phyloP scores from a whole-genome alignment of 2,329 filamentous ascomycete species.

The Blumeria graminis region DNA sequence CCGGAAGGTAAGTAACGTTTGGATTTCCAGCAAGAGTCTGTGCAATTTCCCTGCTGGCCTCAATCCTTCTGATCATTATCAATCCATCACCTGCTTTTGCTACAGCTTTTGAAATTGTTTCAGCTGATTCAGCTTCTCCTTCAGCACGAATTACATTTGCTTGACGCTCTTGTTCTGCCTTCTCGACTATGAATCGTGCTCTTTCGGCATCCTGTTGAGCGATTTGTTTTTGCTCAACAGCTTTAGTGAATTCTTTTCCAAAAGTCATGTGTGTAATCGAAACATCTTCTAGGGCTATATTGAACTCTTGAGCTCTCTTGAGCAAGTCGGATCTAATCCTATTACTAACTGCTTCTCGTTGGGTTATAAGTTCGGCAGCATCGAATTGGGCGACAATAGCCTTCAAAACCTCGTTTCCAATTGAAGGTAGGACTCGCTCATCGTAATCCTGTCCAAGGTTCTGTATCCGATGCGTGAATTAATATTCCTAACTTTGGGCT shows the following conservation, averaged over 20 bases:
- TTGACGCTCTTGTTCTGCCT: slow-evolving; percentile 94
- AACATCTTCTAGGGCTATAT: slow-evolving; percentile 95
- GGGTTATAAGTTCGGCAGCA: slow-evolving; percentile 92
- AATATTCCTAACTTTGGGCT: background rate
- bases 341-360: slow-evolving; percentile 88
- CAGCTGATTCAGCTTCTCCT: slow-evolving; percentile 89
- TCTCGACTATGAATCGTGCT: slow-evolving; percentile 93
- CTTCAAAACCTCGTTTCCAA: slow-evolving; percentile 98
- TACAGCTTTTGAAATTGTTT: slow-evolving; percentile 84
- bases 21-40: slow-evolving; percentile 73
- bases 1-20: slow-evolving; percentile 84
- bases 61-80: slow-evolving; percentile 89
- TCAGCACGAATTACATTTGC: slow-evolving; percentile 96
- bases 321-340: slow-evolving; percentile 82
- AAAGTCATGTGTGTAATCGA: slow-evolving; percentile 99
- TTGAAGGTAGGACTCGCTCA: slow-evolving; percentile 90
- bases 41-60: slow-evolving; percentile 89
- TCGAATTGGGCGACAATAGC: slow-evolving; percentile 97
- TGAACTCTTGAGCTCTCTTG: slow-evolving; percentile 86
- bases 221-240: slow-evolving; percentile 99
- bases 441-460: slow-evolving; percentile 96
- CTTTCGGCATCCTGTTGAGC: slow-evolving; percentile 96
- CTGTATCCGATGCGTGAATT: slow-evolving; percentile 21
- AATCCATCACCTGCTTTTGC: slow-evolving; percentile 82
- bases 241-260: slow-evolving; percentile 93